Base-by-base conservation (phyloP, 805 yeast genomes). In the Sugiyamaella mastotermitis region DNA sequence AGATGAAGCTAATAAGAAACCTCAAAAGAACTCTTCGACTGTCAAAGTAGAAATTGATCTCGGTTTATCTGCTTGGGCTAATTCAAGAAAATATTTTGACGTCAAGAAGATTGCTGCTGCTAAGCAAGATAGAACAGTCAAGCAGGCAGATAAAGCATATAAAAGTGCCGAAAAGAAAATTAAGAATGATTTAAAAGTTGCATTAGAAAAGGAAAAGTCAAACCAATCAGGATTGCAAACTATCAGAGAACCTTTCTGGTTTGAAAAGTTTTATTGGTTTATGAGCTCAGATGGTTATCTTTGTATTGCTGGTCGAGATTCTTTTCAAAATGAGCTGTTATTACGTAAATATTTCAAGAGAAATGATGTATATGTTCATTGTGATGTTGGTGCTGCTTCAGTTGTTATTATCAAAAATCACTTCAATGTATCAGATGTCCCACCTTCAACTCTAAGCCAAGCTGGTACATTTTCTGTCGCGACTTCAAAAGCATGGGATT, bases 241-340 rank as follows among this genome's bases (percentile, higher is more conserved):
- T 26, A 64, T 83, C 22, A 71, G 97, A 33, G 68, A 74, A 3
- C 86, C 85, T 33, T 80, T 68, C 55, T 88, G 96, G 84, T 92
- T 92, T 64, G 98, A 92, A 56, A 92, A 90, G 59, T 90, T 80
- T 58, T 77, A 71, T 53, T 92, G 98, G 98, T 92, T 92, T 54
- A 67, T 88, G n/a, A 75, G 96, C 0, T 78, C 80, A 48, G 97
- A 90, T 55, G 88, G 92, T 0, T 87, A 83, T 53, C 62, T 92
- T 35, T 83, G 94, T 42, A 60, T 92, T 38, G 86, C 88, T 33
- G 97, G 97, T 1, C 76, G 86, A 46, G 96, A 92, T 55, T 73
- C 69, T 16, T 57, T 74, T 3, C 97, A 90, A 56, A 70, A 76
- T 3, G 95, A 88, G 51, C 72, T 84, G 64, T 73, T 92, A 19